Percentiles rank a stretch among this genome's conserved stretches.
Evolutionary conservation across 768 basidiomycete genomes (phyloP).

Genomic region (Galerina sulciceps): DNA sequence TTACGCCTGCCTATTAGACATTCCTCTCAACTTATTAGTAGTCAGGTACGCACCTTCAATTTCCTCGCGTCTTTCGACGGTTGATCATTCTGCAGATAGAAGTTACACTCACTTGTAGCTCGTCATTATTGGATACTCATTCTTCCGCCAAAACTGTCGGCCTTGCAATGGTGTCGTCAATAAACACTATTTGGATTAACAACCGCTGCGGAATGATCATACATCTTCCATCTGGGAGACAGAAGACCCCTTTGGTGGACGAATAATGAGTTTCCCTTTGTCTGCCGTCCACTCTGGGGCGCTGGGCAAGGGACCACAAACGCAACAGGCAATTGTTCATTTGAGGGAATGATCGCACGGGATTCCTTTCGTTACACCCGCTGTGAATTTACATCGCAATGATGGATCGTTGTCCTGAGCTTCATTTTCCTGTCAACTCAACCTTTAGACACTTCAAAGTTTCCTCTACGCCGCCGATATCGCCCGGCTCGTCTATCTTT

Average conservation of each 20-base stretch:
- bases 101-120: background rate
- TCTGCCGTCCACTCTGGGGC: no score
- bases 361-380: background rate
- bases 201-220: no score
- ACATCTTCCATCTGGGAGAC: no score
- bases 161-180: background rate
- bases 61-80: background rate
- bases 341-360: background rate
- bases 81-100: conserved; percentile 8
- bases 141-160: background rate
- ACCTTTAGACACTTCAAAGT: no score
- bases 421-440: no score
- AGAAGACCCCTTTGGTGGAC: no score
- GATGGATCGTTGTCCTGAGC: background rate
- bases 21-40: background rate
- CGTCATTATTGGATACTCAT: background rate
- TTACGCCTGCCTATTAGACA: background rate
- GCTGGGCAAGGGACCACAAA: background rate
- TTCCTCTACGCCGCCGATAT: no score
- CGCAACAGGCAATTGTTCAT: background rate
- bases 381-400: background rate
- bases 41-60: conserved; percentile 1
- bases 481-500: no score
- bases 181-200: background rate
- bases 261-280: no score